Evolutionary conservation across 164 flowering plant genomes (phyloP).

Genomic region (Nymphaea thermarum): DNA sequence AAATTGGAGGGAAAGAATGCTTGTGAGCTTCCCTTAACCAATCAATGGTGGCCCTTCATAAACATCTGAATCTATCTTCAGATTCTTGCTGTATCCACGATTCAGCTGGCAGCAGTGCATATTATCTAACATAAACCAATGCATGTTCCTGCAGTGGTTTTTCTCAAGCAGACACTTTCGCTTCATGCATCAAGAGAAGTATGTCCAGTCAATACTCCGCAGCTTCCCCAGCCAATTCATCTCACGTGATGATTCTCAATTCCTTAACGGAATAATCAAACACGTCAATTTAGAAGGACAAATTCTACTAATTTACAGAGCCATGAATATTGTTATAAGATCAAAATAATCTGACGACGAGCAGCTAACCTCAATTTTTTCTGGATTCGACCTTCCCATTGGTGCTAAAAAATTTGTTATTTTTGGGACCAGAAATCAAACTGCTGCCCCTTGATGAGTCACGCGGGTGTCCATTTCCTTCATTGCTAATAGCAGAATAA

Average conservation of each 20-base stretch:
- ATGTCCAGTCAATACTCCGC: too few species aligned
- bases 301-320: not conserved
- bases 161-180: too few species aligned
- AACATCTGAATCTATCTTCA: too few species aligned
- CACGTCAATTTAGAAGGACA: not conserved
- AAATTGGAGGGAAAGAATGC: too few species aligned
- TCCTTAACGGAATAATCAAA: not conserved
- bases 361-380: not conserved
- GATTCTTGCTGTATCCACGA: too few species aligned
- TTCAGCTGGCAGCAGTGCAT: too few species aligned
- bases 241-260: not conserved
- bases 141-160: too few species aligned
- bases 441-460: slow-evolving; percentile 8
- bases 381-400: slow-evolving; percentile 10
- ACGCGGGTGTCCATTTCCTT: slow-evolving; percentile 20
- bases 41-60: too few species aligned
- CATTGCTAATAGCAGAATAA: slow-evolving; percentile 19
- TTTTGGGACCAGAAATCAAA: slow-evolving; percentile 5
- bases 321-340: not conserved
- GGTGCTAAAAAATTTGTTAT: slow-evolving; percentile 9
- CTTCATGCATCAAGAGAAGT: too few species aligned
- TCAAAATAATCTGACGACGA: not conserved
- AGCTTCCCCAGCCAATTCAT: not conserved
- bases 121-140: too few species aligned
- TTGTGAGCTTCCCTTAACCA: too few species aligned